phyloP scores from a whole-genome alignment of 352 stramenopile genomes.

The Peronospora destructor region DNA sequence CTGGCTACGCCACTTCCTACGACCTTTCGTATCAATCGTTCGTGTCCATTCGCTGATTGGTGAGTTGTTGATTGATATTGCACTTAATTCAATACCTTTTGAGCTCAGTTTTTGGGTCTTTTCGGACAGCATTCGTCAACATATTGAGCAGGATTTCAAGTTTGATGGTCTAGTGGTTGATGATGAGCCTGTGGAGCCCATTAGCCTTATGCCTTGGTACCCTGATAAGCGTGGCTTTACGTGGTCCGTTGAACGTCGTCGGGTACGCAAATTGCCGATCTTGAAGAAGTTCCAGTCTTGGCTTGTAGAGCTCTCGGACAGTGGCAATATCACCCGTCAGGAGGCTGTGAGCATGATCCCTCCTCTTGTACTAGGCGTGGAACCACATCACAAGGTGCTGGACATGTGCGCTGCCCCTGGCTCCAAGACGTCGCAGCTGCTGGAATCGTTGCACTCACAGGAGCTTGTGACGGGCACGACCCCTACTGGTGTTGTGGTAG shows the following conservation, averaged over 20 bases:
- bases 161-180: slow-evolving; percentile 79
- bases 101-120: slow-evolving; percentile 4
- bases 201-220: slow-evolving; percentile 87
- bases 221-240: slow-evolving; percentile 84
- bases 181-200: slow-evolving; percentile 73
- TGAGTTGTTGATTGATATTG: slow-evolving; percentile 17
- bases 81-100: not conserved
- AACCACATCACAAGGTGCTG: slow-evolving; percentile 90
- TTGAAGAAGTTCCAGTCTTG: slow-evolving; percentile 93
- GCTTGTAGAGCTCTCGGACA: slow-evolving; percentile 92
- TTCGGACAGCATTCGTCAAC: slow-evolving; percentile 65
- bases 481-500: slow-evolving; percentile 89
- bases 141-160: slow-evolving; percentile 80
- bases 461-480: slow-evolving; percentile 72
- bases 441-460: slow-evolving; percentile 89
- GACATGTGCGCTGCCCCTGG: slow-evolving; percentile 98
- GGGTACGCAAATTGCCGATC: slow-evolving; percentile 88
- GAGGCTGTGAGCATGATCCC: slow-evolving; percentile 99
- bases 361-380: slow-evolving; percentile 92
- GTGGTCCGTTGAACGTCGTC: slow-evolving; percentile 82
- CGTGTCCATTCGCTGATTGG: slow-evolving; percentile 76
- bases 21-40: slow-evolving; percentile 91
- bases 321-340: slow-evolving; percentile 94
- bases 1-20: slow-evolving; percentile 86
- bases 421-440: slow-evolving; percentile 98